Evolutionary conservation across 1,139 yeast genomes (phyloP), one percentile per base, ranked within the genome.

Genomic region (Nakaseomyces nivariensis): DNA sequence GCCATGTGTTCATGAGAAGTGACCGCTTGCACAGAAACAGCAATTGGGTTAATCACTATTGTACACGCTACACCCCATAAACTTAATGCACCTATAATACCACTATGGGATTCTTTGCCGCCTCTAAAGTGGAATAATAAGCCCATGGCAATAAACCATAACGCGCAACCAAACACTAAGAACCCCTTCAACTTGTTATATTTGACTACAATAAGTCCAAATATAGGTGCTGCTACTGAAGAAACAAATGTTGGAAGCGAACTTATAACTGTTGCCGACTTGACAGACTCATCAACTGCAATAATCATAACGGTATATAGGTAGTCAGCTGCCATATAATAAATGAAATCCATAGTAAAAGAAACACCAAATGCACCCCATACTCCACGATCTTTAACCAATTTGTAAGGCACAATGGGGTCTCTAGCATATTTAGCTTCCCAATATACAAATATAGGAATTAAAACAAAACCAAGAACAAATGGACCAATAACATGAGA

Each of bases 61-160:
- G 86, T 85, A 46, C 86, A 84, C 58, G 88, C 87, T 49, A 84
- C 71, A 65, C 90, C 92, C 69, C 82, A 71, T 36, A 82, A 67
- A 62, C 82, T 77, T 57, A 80, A 72, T 27, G 81, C 78, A 38
- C 85, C 90, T 61, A 84, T 80, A 51, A 83, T 73, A 56, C 90
- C 90, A 37, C 70, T 55, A 51, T 72, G 71, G 36, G 78, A 61
- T 33, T 71, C 72, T 37, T 66, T 66, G 48, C 75, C 77, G 51
- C 82, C 83, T 66, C 88, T 74, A 69, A 63, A 82, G 54, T 73
- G 73, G 58, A 74, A 69, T 53, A 83, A 70, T 50, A 83, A 58
- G 46, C 87, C 90, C 68, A 77, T 69, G 7, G 85, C 70, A 8
- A 78, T 64, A 51, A 81, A 63, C 83, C 85, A 80, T 54, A 73